Percentiles rank a stretch among this genome's conserved stretches.
Conservation (phyloP, 352 stramenopile genomes). For the Elongisporangium senticosum region DNA sequence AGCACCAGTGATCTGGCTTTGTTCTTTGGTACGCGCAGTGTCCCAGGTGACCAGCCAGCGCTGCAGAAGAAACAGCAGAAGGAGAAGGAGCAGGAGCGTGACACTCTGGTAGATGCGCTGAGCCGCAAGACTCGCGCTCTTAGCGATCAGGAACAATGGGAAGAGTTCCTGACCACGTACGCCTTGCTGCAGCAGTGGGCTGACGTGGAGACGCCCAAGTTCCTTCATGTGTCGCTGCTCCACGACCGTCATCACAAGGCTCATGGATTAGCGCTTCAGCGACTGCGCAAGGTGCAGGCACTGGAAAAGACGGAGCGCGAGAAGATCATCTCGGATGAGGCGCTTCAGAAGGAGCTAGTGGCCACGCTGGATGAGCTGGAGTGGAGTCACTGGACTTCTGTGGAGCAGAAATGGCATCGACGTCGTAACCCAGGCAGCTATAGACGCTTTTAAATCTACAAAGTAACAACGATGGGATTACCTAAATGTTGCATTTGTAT, state of each 20-base stretch:
- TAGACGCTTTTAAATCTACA: slow-evolving; percentile 43
- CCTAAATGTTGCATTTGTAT: background rate
- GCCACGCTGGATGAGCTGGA: slow-evolving; percentile 28
- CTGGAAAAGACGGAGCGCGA: slow-evolving; percentile 49
- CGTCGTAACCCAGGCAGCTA: slow-evolving; percentile 45
- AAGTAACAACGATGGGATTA: background rate
- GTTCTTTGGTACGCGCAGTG: slow-evolving; percentile 66
- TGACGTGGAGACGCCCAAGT: slow-evolving; percentile 52
- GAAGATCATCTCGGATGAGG: slow-evolving; percentile 63
- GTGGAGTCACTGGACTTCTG: slow-evolving; percentile 49
- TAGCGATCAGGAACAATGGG: slow-evolving; percentile 46
- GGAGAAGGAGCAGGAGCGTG: slow-evolving; percentile 65
- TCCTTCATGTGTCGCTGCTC: slow-evolving; percentile 51
- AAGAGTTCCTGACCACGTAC: slow-evolving; percentile 48
- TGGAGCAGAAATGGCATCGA: slow-evolving; percentile 60
- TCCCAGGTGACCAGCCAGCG: slow-evolving; percentile 41
- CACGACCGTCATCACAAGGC: slow-evolving; percentile 48
- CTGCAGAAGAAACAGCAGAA: slow-evolving; percentile 68
- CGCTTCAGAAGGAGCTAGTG: slow-evolving; percentile 43
- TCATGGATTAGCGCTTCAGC: slow-evolving; percentile 50
- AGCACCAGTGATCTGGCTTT: slow-evolving; percentile 58
- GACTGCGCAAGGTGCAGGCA: slow-evolving; percentile 63
- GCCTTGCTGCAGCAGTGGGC: slow-evolving; percentile 67
- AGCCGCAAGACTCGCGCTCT: slow-evolving; percentile 67
- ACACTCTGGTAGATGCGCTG: slow-evolving; percentile 66